phyloP scores from a whole-genome alignment of 75 land plant genomes.

The Picea glauca region DNA sequence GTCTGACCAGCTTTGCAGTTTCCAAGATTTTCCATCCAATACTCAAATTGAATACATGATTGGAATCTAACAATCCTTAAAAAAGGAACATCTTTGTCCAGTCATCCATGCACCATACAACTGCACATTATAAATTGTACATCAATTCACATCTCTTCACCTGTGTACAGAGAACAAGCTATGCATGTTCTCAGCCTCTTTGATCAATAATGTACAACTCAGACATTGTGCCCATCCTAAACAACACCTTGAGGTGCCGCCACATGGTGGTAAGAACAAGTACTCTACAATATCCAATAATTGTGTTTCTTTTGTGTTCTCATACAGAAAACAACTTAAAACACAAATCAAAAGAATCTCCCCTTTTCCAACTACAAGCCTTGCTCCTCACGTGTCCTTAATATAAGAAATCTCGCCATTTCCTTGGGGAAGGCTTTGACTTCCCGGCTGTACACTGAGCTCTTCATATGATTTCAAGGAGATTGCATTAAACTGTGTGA shows the following conservation, averaged over 20 bases:
- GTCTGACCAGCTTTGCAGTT: slow-evolving; percentile 7
- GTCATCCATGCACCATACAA: not conserved
- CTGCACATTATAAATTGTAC: slow-evolving; percentile 3
- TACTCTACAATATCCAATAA: not conserved
- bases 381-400: not conserved
- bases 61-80: not conserved
- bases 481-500: slow-evolving; percentile 36
- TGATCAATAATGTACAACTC: slow-evolving; percentile 2
- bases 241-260: not conserved
- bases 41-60: slow-evolving; percentile 2
- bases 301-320: not conserved
- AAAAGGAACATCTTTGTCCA: not conserved
- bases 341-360: not conserved
- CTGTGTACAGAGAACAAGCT: not conserved
- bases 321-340: not conserved
- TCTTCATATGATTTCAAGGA: slow-evolving; percentile 41
- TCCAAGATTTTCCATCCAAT: not conserved
- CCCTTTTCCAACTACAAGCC: not conserved
- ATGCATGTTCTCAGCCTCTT: not conserved
- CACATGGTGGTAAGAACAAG: not conserved
- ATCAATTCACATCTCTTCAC: not conserved
- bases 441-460: slow-evolving; percentile 19
- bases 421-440: not conserved
- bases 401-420: slow-evolving; percentile 12
- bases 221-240: slow-evolving; percentile 4